These are phyloP conservation scores for Sclerotinia trifoliorum DNA, from an alignment of 2,329 filamentous ascomycete genomes.

Conservation along the genomic window DNA sequence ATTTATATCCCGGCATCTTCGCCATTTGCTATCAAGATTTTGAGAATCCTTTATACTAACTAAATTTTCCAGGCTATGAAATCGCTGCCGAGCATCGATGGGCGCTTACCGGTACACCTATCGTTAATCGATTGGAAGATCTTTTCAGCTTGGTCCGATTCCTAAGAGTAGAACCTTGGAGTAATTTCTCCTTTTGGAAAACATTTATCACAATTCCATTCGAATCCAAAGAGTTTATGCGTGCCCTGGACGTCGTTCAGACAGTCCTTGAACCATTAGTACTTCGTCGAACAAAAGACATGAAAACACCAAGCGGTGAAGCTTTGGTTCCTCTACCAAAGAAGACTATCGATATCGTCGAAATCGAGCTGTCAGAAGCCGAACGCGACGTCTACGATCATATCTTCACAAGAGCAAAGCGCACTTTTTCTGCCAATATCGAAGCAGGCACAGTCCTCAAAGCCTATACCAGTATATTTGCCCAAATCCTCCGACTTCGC, in stretches of 20 bases:
- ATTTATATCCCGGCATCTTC: neutral
- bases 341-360: constrained; percentile 79
- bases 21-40: neutral
- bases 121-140: constrained; percentile 94
- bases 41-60: neutral
- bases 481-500: constrained; percentile 87
- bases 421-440: constrained; percentile 80
- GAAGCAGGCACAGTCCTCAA: constrained; percentile 92
- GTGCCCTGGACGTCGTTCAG: constrained; percentile 93
- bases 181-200: constrained; percentile 98
- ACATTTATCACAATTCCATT: constrained; percentile 98
- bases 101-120: constrained; percentile 92
- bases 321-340: constrained; percentile 78
- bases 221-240: constrained; percentile 90
- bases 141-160: constrained; percentile 92
- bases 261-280: constrained; percentile 96
- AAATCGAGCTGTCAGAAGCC: constrained; percentile 78
- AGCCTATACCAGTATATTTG: constrained; percentile 95
- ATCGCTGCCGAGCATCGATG: constrained; percentile 82
- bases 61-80: constrained; percentile 57
- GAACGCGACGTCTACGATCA: constrained; percentile 92
- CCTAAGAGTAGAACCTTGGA: constrained; percentile 93
- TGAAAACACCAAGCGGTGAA: constrained; percentile 88
- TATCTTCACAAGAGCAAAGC: constrained; percentile 79
- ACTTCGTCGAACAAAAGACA: constrained; percentile 91